Evolutionary conservation across 2,329 filamentous ascomycete species (phyloP), one percentile per base, ranked within the genome.

Genomic region (Arthrobotrys conoides): DNA sequence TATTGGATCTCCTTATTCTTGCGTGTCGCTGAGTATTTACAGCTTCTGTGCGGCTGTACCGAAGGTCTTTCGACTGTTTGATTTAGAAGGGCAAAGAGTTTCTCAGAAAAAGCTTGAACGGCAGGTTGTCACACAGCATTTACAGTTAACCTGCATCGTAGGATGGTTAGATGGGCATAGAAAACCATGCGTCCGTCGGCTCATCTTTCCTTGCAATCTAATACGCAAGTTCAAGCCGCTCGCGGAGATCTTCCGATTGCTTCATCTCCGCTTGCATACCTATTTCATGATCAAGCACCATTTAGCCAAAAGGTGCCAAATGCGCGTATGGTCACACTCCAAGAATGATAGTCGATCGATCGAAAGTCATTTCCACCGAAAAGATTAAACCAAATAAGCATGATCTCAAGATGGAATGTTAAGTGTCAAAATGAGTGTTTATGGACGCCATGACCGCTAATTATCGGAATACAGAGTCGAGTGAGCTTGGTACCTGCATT

Each of bases 241-340:
- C 18, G 55, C 33, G 55, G 18, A 14, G 18, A 14, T 16, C 22
- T 1, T 5, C 53, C n/a, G 30, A 1, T 38, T 61, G 12, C 57
- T 44, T 61, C 57, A 61, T 61, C 57, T 44, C 22, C 20, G 20
- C 8, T 61, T 59, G 33, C 36, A 44, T 44, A 18, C 18, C 14
- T 24, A 24, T 24, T 59, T 38, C 4, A 22, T 22, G 53, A 18
- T 41, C 18, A 33, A 38, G 16, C 22, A 14, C 2, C 30, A 38
- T 59, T 59, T 59, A 59, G 53, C 53, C 53, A 59, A 59, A 59
- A 38, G n/a, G 36, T 61, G 36, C 57, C 51, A 55, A 33, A 30
- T 24, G 49, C 49, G 49, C 49, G 24, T 18, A 24, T 36, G 9
- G 33, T 36, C 4, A 4, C 27, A 12, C 4, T 36, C 27, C 24